Evolutionary conservation across 2,329 filamentous ascomycete genomes (phyloP).

Genomic region (Parascedosporium putredinis): DNA sequence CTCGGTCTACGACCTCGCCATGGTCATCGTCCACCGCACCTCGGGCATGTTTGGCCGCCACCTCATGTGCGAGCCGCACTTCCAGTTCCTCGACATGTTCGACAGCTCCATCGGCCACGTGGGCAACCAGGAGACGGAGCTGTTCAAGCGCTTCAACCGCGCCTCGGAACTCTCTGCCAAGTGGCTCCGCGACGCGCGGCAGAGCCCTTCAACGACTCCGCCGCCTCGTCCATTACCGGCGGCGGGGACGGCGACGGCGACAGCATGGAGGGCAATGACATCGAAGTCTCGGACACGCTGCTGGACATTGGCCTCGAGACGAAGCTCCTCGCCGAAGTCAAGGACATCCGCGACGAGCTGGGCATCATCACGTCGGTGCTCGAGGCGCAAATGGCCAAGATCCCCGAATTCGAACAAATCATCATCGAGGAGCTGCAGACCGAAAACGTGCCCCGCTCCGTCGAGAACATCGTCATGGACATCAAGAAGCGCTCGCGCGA

Average conservation of each 20-base stretch:
- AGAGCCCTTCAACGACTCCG: background rate
- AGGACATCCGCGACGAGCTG: conserved; percentile 37
- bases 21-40: conserved; percentile 21
- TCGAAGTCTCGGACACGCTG: conserved; percentile 11
- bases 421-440: conserved; percentile 8
- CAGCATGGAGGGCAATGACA: background rate
- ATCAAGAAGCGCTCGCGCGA: conserved; percentile 21
- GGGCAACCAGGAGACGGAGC: conserved; percentile 4
- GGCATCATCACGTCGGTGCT: conserved; percentile 33
- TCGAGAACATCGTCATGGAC: conserved; percentile 12
- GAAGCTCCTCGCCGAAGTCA: conserved; percentile 30
- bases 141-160: conserved; percentile 6
- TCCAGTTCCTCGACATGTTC: conserved; percentile 30
- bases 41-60: conserved; percentile 26
- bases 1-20: conserved; percentile 20
- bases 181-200: background rate
- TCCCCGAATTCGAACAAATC: background rate
- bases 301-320: conserved; percentile 33
- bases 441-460: background rate
- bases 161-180: conserved; percentile 2
- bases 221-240: background rate
- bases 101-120: conserved; percentile 25
- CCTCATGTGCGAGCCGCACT: conserved; percentile 22
- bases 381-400: conserved; percentile 10
- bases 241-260: background rate